These are phyloP conservation scores for Claviceps spartinae DNA, from an alignment of 2,329 filamentous ascomycete species.

Conservation along the genomic window DNA sequence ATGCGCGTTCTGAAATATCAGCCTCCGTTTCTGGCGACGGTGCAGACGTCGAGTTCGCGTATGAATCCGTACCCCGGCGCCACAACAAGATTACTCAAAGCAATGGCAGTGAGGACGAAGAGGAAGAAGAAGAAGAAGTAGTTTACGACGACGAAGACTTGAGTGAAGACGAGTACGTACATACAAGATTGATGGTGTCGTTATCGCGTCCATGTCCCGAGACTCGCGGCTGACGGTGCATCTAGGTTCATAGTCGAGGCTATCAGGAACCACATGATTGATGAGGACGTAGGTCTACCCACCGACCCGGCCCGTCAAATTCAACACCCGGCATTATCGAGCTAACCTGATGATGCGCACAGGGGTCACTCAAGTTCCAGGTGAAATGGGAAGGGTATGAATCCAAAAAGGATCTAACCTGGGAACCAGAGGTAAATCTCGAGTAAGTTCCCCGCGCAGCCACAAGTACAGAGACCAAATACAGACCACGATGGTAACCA, in stretches of 20 bases:
- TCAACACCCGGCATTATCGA: not conserved
- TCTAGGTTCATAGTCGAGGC: conserved; percentile 59
- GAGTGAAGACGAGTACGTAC: conserved; percentile 30
- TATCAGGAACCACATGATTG: conserved; percentile 52
- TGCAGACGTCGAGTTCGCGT: conserved; percentile 1
- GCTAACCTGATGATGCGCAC: not conserved
- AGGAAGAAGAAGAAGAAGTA: conserved; percentile 5
- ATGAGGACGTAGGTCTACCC: conserved; percentile 32
- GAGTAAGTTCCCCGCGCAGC: conserved; percentile 11
- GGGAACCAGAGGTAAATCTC: conserved; percentile 62
- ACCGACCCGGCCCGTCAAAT: not conserved
- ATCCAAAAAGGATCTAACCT: conserved; percentile 55
- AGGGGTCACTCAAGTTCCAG: conserved; percentile 45
- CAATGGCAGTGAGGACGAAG: conserved; percentile 17
- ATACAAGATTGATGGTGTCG: not conserved
- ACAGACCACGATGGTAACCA: too few species aligned
- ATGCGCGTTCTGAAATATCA: conserved; percentile 14
- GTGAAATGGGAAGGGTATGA: conserved; percentile 77
- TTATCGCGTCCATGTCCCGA: too few species aligned
- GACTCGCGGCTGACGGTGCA: not conserved
- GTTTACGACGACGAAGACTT: conserved; percentile 21
- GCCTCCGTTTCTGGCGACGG: conserved; percentile 8
- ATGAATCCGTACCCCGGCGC: not conserved
- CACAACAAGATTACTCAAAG: conserved; percentile 14
- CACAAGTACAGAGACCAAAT: not conserved